Evolutionary conservation across 2,329 filamentous ascomycete species (phyloP).

Genomic region (Fusarium aywerte): DNA sequence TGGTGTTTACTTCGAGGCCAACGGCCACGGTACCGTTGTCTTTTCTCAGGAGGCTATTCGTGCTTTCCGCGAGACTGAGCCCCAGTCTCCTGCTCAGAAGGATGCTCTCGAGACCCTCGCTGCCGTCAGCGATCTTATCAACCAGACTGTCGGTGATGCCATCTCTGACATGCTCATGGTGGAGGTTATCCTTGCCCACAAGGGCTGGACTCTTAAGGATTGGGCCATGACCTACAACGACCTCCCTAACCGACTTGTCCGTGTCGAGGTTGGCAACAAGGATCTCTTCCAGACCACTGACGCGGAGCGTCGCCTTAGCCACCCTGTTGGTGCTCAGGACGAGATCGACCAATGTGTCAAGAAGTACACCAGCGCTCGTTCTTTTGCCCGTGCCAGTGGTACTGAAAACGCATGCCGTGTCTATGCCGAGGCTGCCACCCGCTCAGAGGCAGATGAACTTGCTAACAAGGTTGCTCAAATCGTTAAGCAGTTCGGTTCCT

Average conservation of each 20-base stretch:
- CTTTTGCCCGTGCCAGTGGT: conserved; percentile 91
- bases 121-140: conserved; percentile 90
- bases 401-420: conserved; percentile 97
- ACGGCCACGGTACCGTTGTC: conserved; percentile 95
- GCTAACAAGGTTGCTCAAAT: conserved; percentile 83
- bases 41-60: conserved; percentile 88
- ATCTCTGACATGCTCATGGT: conserved; percentile 96
- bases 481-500: conserved; percentile 68
- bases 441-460: conserved; percentile 89
- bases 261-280: conserved; percentile 88
- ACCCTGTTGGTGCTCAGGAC: conserved; percentile 80
- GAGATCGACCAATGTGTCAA: conserved; percentile 88
- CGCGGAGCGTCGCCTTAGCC: conserved; percentile 87
- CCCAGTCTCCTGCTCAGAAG: conserved; percentile 91
- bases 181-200: conserved; percentile 95
- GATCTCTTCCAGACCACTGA: conserved; percentile 91
- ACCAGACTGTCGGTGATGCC: conserved; percentile 97
- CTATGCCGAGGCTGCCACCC: conserved; percentile 92
- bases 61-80: conserved; percentile 80
- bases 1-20: conserved; percentile 98
- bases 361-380: conserved; percentile 89
- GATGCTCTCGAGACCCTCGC: conserved; percentile 86
- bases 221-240: conserved; percentile 95
- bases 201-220: conserved; percentile 87
- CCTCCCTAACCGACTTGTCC: conserved; percentile 93